Base-by-base conservation (phyloP, 2,329 filamentous ascomycete species). In the Aspergillus novofumigatus region DNA sequence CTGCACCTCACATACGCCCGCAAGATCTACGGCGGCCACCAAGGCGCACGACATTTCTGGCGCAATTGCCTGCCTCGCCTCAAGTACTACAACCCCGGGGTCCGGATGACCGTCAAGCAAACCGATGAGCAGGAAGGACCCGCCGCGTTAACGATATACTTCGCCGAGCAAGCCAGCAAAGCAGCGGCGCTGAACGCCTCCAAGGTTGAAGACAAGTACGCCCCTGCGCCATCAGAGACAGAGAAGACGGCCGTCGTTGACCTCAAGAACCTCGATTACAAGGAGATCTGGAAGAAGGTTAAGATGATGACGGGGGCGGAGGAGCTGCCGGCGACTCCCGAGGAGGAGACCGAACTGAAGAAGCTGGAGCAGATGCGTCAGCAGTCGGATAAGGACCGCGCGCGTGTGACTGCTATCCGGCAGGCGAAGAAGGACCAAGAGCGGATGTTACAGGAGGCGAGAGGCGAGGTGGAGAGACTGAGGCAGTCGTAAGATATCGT, bases 21-120 rank as follows among this genome's bases (percentile, higher is more conserved):
- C 53, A 77, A 75, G 59, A 74, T 75, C 60, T 73, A 78, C 61
- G 67, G 69, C 62, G 69, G 71, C 54, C 69, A 72, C 61, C 67
- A 67, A 58, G 74, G 73, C 49, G 70, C 72, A 63, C 96, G 92
- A 69, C 91, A 91, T 78, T 97, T 99, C 83, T 96, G 91, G 90
- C 86, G 84, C 62, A 80, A 87, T 59, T 88, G 86, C 71, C 86
- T 97, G 50, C 90, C 91, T 23, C 86, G 91, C 56, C 81, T 99
- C 64, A 97, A 99, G 81, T 99, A 87, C 79, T 89, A 96, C 81
- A 99, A 99, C 74, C 94, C 94, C 0, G 78, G 86, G 11, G 75
- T 97, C 49, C 85, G 88, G 47, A 95, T 97, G 83, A 86, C 90
- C 58, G 85, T 96, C 67, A 87, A 88, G 73, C 88, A 90, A 58